Evolutionary conservation across 208 protist genomes (phyloP), one percentile per base, ranked within the genome.

Genomic region (Leishmania turanica): DNA sequence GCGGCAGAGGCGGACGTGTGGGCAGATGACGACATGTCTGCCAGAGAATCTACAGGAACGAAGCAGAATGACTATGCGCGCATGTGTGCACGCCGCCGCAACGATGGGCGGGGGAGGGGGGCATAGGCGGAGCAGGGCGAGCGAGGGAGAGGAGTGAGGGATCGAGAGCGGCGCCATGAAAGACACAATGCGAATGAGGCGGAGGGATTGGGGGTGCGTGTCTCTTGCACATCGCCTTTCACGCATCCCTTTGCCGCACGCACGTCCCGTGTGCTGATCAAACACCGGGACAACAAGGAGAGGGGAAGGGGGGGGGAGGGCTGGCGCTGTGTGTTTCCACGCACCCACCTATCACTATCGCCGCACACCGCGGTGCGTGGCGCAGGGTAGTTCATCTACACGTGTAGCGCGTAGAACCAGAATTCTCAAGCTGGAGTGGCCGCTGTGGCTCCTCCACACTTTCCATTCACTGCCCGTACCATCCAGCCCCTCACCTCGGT

Each of bases 1-100:
- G 88, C 86, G 6, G 88, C 80, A 58, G 82, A 76, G 53, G 71
- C 13, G 24, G 75, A 7, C 37, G 77, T 49, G 34, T 51, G 82
- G 8, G 62, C 45, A 27, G 82, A 71, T 45, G 77, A 62, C 27
- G 82, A 66, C 82, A 85, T 82, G 45, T 40, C 40, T 53, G 6
- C 80, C 51, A 62, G 17, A 62, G 72, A 64, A 27, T n/a, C 37
- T 17, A 17, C 13, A 37, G 24, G 45, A n/a, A 45, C 31, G 27
- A 53, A 53, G 45, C 21, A 34, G 11, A 19, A 73, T 31, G 68
- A 34, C 37, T 71, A 24, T 9, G 68, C 13, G 24, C 13, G 72
- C 45, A 24, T 58, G 51, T 58, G 31, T 62, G 49, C 51, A 24
- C 51, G 66, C 45, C 40, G 6, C 45, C 24, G 13, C 31, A 71